Evolutionary conservation across 441 rosid genomes (phyloP), one percentile per base, ranked within the genome.

Genomic region (Dalechampia spathulata): DNA sequence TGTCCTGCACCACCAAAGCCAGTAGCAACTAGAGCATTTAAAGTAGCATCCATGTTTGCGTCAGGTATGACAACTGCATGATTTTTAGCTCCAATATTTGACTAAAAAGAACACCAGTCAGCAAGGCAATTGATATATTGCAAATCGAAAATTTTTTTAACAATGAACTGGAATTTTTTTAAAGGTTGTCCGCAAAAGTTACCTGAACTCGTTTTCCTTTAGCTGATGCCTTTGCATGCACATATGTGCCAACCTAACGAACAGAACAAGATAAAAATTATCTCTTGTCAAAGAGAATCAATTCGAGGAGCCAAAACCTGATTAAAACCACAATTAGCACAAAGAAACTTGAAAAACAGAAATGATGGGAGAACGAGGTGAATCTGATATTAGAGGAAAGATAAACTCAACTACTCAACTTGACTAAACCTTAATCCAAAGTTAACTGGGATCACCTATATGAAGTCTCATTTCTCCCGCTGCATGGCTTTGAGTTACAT

Each of bases 1-100:
- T 87, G 96, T 60, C 98, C 98, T 42, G 92, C 96, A 46, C 92
- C 95, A 68, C 96, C 98, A 79, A 90, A 90, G 28, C 96, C 98
- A 64, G 98, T 92, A 66, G 90, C 88, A 67, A 73, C 83, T 55
- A 90, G 56, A 23, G 95, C 90, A 66, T 85, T 83, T 47, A 90
- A 66, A 59, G 98, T 79, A 56, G 88, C 87, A 64, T 87, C 92
- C n/a, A 79, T 2, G 42, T 68, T 83, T 48, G 98, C 95, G 76
- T 90, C 95, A 67, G 95, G 87, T 54, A 90, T 69, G 66, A 90
- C 87, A 61, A 90, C 72, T 57, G 90, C 98, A 57, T 85, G 90
- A 68, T 85, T 90, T 70, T 90, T 90, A 14, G 95, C 87, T 53
- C 92, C 92, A 88, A 87, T 76, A 73, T 78, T 87, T 62, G 85